Percentiles rank a stretch among this genome's conserved stretches.
Evolutionary conservation across 1,284 basidiomycete genomes (phyloP).

Genomic region (Athelia psychrophila): DNA sequence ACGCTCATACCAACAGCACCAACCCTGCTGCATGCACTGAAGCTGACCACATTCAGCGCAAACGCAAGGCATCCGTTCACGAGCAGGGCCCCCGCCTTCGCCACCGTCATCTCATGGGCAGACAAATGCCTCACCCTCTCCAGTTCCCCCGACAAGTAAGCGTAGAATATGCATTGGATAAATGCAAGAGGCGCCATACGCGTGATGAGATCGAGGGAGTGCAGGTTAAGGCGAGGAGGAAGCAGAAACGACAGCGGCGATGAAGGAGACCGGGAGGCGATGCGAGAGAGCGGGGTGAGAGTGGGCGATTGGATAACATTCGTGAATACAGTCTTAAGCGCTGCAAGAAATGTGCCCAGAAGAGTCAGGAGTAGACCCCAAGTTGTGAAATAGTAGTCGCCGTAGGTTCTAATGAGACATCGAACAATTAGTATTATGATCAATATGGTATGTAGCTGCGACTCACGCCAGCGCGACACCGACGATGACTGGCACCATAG

Average conservation of each 20-base stretch:
- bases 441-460: not conserved
- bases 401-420: slow-evolving; percentile 65
- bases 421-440: slow-evolving; percentile 3
- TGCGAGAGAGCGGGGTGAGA: slow-evolving; percentile 11
- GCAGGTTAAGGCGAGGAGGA: slow-evolving; percentile 53
- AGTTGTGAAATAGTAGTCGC: slow-evolving; percentile 85
- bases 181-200: slow-evolving; percentile 88
- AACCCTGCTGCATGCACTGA: slow-evolving; percentile 87
- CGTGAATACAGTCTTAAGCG: slow-evolving; percentile 89
- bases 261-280: slow-evolving; percentile 12
- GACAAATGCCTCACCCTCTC: slow-evolving; percentile 55
- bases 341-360: slow-evolving; percentile 84
- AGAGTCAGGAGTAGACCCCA: slow-evolving; percentile 85
- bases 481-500: slow-evolving; percentile 84
- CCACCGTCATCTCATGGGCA: slow-evolving; percentile 45
- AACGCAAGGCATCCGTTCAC: slow-evolving; percentile 88
- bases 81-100: slow-evolving; percentile 54
- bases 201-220: slow-evolving; percentile 84
- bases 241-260: slow-evolving; percentile 18
- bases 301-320: slow-evolving; percentile 67
- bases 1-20: slow-evolving; percentile 88
- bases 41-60: slow-evolving; percentile 87
- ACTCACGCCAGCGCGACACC: slow-evolving; percentile 93
- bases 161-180: slow-evolving; percentile 78
- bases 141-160: slow-evolving; percentile 78